Evolutionary conservation across 495 filamentous ascomycete species (phyloP).

Genomic region (Aspergillus conjunctus): DNA sequence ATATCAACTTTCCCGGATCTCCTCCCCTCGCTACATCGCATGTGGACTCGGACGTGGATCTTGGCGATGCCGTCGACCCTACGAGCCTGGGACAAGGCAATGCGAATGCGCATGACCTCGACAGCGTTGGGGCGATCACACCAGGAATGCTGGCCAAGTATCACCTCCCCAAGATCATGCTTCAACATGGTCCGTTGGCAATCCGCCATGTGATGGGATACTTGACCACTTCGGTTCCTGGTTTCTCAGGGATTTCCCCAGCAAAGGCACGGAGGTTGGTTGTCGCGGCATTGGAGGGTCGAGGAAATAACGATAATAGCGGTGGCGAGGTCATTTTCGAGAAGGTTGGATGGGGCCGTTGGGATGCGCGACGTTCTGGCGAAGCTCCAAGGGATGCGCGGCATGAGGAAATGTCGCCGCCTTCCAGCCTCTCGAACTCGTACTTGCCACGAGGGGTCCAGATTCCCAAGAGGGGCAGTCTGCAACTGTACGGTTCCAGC

Average conservation of each 20-base stretch:
- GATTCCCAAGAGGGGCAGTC: constrained; percentile 60
- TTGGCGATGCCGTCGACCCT: constrained; percentile 66
- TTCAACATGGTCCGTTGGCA: constrained; percentile 84
- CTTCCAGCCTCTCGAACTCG: constrained; percentile 56
- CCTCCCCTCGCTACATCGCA: constrained; percentile 58
- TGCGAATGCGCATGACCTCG: constrained; percentile 47
- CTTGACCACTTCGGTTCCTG: constrained; percentile 88
- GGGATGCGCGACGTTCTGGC: constrained; percentile 79
- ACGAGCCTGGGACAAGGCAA: constrained; percentile 47
- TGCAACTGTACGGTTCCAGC: constrained; percentile 59
- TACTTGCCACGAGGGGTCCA: constrained; percentile 61
- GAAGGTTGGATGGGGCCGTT: constrained; percentile 96
- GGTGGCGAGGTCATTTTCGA: constrained; percentile 86
- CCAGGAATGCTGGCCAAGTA: constrained; percentile 84
- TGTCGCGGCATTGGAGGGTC: constrained; percentile 79
- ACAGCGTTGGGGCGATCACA: constrained; percentile 81
- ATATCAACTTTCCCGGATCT: constrained; percentile 47
- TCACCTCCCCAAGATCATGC: constrained; percentile 87
- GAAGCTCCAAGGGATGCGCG: constrained; percentile 57
- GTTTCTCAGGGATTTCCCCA: constrained; percentile 87
- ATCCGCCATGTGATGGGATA: constrained; percentile 95
- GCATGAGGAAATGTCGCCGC: constrained; percentile 39
- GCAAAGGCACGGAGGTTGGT: constrained; percentile 89
- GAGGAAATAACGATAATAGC: constrained; percentile 63
- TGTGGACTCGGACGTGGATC: constrained; percentile 86